phyloP scores from a whole-genome alignment of 1,284 basidiomycete genomes.

The Xerocomus tenax region DNA sequence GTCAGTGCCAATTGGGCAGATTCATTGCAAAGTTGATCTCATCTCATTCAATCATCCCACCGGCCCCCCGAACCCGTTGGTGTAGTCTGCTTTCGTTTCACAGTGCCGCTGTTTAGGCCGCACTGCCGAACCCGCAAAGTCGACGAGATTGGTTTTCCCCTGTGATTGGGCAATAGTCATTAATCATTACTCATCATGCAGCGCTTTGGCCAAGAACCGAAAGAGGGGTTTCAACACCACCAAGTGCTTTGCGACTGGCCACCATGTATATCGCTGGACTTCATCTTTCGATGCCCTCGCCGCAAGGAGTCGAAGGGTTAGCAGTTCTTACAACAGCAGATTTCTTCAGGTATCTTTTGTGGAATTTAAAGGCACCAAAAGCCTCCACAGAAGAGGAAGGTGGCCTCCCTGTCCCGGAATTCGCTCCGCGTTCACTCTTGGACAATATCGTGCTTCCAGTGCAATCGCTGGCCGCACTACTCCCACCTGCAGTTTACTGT shows the following conservation, averaged over 20 bases:
- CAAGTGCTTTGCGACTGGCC: constrained; percentile 11
- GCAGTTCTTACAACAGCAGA: constrained; percentile 22
- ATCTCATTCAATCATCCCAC: too few relatives aligned
- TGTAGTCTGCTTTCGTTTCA: too few relatives aligned
- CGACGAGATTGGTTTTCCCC: too few relatives aligned
- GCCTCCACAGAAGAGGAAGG: constrained; percentile 12
- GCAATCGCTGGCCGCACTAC: constrained; percentile 22
- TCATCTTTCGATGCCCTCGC: constrained; percentile 7
- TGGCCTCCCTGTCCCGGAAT: constrained; percentile 17
- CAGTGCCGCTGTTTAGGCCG: too few relatives aligned
- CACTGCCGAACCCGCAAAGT: too few relatives aligned
- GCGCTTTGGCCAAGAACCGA: constrained; percentile 6
- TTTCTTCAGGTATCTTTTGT: constrained; percentile 15
- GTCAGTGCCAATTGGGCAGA: too few relatives aligned
- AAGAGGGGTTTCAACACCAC: constrained; percentile 14
- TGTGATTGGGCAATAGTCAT: too few relatives aligned
- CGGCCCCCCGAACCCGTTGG: too few relatives aligned
- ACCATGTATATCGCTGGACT: constrained; percentile 29
- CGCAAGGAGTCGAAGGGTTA: constrained; percentile 28
- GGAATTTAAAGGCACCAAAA: constrained; percentile 5
- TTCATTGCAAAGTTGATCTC: too few relatives aligned
- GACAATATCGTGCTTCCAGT: constrained; percentile 26
- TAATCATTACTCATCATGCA: constrained; percentile 21
- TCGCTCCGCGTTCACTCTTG: constrained; percentile 14
- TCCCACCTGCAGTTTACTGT: constrained; percentile 25